Evolutionary conservation across 306 rosid species (phyloP).

Genomic region (Dryas alaskensis): DNA sequence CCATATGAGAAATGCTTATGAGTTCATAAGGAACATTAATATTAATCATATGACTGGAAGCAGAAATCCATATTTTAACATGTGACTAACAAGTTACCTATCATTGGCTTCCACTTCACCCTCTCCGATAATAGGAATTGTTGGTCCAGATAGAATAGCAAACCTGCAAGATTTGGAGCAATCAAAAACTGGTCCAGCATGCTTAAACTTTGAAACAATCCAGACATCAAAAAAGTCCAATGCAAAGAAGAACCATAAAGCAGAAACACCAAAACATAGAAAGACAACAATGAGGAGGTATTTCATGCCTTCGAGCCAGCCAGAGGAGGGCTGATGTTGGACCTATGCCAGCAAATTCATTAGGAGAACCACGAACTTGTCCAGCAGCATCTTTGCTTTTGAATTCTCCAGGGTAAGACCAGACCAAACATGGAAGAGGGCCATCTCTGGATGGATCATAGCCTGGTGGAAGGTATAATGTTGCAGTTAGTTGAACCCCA

Average conservation of each 20-base stretch:
- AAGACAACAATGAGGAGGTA: slow-evolving; percentile 28
- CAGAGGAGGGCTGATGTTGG: slow-evolving; percentile 96
- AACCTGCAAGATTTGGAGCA: slow-evolving; percentile 60
- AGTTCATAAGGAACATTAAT: slow-evolving; percentile 12
- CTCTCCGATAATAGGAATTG: slow-evolving; percentile 96
- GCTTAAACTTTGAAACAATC: slow-evolving; percentile 8
- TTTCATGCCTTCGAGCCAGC: slow-evolving; percentile 78
- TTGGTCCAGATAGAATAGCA: slow-evolving; percentile 93
- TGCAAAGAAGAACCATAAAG: not conserved
- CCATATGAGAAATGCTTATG: not conserved
- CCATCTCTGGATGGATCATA: slow-evolving; percentile 87
- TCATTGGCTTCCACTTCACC: slow-evolving; percentile 95
- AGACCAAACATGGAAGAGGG: slow-evolving; percentile 90
- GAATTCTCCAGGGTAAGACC: slow-evolving; percentile 99
- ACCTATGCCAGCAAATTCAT: slow-evolving; percentile 97
- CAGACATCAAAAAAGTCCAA: slow-evolving; percentile 9
- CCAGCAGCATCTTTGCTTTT: slow-evolving; percentile 99
- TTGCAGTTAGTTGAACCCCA: slow-evolving; percentile 96
- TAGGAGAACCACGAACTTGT: slow-evolving; percentile 98
- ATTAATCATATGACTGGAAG: slow-evolving; percentile 8
- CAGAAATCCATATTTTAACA: slow-evolving; percentile 15
- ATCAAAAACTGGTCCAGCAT: slow-evolving; percentile 32
- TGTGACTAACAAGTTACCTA: slow-evolving; percentile 48
- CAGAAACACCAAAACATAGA: slow-evolving; percentile 5
- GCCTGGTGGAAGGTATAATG: slow-evolving; percentile 90